phyloP scores from a whole-genome alignment of 306 rosid species.

The Acacia crassicarpa region DNA sequence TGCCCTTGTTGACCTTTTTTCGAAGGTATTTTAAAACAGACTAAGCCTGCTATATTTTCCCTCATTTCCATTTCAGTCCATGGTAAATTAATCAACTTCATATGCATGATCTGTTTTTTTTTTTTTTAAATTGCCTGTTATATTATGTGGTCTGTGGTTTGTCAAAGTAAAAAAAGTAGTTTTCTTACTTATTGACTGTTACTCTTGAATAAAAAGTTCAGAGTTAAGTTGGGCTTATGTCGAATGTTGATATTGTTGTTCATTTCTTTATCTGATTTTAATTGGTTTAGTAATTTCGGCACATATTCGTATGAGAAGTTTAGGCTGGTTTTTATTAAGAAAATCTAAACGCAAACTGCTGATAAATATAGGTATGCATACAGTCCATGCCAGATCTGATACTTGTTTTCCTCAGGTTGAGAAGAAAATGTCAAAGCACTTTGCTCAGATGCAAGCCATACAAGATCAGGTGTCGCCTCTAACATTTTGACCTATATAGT shows the following conservation, averaged over 20 bases:
- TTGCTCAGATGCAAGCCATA: conserved; percentile 65
- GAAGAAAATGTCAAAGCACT: conserved; percentile 76
- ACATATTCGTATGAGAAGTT: background rate
- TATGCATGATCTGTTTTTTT: background rate
- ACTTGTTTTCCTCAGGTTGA: conserved; percentile 49
- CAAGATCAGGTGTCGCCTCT: conserved; percentile 72
- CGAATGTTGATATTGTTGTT: background rate
- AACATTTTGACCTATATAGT: background rate
- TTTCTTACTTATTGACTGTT: background rate
- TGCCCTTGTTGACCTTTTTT: conserved; percentile 61
- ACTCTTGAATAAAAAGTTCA: background rate
- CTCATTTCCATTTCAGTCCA: background rate
- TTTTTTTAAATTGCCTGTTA: background rate
- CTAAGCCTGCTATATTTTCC: background rate
- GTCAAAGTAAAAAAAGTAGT: background rate
- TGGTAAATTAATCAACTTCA: background rate
- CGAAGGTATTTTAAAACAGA: conserved; percentile 57
- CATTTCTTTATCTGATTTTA: background rate
- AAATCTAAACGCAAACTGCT: background rate
- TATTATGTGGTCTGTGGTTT: background rate
- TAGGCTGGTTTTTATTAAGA: background rate
- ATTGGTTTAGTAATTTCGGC: conserved; percentile 20
- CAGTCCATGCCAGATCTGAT: background rate
- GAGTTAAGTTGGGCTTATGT: background rate
- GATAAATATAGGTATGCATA: background rate